These are phyloP conservation scores for Chrysoporthe cubensis DNA, from an alignment of 2,329 filamentous ascomycete genomes.

Conservation along the genomic window DNA sequence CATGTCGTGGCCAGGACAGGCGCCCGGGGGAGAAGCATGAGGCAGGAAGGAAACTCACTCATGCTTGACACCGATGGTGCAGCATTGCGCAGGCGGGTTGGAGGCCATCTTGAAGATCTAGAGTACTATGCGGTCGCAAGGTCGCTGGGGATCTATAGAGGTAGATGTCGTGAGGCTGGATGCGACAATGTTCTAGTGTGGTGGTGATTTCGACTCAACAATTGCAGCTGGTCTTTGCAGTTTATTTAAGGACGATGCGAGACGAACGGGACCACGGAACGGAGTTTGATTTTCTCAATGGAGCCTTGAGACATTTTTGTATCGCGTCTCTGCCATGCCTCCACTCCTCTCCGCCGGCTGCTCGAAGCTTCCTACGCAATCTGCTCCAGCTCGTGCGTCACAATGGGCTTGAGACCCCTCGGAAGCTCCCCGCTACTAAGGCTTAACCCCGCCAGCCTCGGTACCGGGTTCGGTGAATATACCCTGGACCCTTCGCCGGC, in stretches of 20 bases:
- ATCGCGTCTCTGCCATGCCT: not conserved
- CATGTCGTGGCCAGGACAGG: not conserved
- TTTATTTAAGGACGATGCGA: not conserved
- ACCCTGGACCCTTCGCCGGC: not conserved
- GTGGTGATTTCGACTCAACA: not conserved
- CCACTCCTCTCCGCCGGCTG: constrained; percentile 3
- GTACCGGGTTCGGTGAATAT: not conserved
- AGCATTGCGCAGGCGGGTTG: constrained; percentile 56
- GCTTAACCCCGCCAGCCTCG: constrained; percentile 13
- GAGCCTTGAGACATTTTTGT: not conserved
- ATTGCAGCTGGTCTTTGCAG: not conserved
- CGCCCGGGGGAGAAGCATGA: not conserved
- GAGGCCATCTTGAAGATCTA: constrained; percentile 52
- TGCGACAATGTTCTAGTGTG: not conserved
- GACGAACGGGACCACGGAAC: no score
- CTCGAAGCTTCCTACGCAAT: not conserved
- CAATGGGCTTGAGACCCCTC: not conserved
- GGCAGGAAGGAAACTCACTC: constrained; percentile 46
- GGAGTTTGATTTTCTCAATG: not conserved
- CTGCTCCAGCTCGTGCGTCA: not conserved
- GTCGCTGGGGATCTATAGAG: not conserved
- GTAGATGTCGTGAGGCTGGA: not conserved
- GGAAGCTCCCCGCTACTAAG: not conserved
- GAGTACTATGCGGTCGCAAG: not conserved
- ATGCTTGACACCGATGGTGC: constrained; percentile 55